phyloP scores from a whole-genome alignment of 768 basidiomycete genomes.

The Rhodotorula graminis region DNA sequence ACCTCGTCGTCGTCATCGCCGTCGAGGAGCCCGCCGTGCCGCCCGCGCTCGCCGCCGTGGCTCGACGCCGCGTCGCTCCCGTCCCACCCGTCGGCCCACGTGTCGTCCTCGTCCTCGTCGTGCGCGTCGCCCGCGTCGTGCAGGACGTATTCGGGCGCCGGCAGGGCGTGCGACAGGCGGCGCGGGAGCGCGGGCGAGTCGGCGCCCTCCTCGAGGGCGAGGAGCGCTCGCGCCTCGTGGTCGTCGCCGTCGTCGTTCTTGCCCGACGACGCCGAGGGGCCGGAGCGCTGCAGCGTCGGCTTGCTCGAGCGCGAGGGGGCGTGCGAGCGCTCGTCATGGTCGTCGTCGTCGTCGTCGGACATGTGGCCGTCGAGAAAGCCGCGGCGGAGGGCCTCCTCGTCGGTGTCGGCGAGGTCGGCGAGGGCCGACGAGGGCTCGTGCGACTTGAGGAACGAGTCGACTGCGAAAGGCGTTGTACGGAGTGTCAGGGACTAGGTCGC shows the following conservation, averaged over 20 bases:
- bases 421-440: slow-evolving; percentile 2
- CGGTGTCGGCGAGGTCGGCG: not conserved
- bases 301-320: no score
- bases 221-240: not conserved
- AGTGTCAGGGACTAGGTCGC: no score
- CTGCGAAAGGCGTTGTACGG: not conserved
- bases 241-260: not conserved
- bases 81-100: not conserved
- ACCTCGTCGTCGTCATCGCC: no score
- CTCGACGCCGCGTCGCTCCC: not conserved
- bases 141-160: no score
- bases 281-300: no score
- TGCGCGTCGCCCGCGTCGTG: not conserved
- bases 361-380: slow-evolving; percentile 47
- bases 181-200: no score
- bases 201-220: not conserved
- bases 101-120: slow-evolving; percentile 26
- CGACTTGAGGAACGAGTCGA: slow-evolving; percentile 36
- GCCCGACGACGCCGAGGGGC: no score
- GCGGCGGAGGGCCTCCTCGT: slow-evolving; percentile 25
- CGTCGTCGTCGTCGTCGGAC: not conserved
- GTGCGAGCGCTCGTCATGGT: no score
- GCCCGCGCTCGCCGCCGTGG: slow-evolving; percentile 12
- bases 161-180: no score
- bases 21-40: not conserved